Evolutionary conservation across 805 yeast species (phyloP).

Genomic region (Candida palmyrensis): DNA sequence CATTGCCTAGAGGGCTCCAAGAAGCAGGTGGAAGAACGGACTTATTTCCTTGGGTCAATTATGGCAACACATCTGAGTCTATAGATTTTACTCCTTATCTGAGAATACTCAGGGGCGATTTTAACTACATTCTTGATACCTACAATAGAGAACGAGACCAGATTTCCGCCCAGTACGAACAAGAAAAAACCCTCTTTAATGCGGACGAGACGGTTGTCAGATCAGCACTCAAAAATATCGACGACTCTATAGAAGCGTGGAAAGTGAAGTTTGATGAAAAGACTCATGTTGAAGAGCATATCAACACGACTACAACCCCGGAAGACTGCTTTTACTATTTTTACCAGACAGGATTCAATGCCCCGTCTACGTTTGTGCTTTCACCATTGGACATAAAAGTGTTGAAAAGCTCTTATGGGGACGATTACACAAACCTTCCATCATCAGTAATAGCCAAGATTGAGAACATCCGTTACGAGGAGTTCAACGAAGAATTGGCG

Average conservation of each 20-base stretch:
- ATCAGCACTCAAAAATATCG: conserved; percentile 53
- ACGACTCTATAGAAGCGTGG: conserved; percentile 38
- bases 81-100: conserved; percentile 42
- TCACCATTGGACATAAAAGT: conserved; percentile 79
- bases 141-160: conserved; percentile 55
- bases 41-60: conserved; percentile 53
- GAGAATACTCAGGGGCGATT: conserved; percentile 65
- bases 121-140: conserved; percentile 47
- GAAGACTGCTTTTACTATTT: conserved; percentile 43
- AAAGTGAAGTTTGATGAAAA: conserved; percentile 20
- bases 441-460: conserved; percentile 52
- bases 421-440: conserved; percentile 63
- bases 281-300: neutral
- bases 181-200: conserved; percentile 55
- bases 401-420: conserved; percentile 54
- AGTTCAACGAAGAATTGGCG: conserved; percentile 55
- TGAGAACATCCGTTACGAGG: conserved; percentile 67
- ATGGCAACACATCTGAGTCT: conserved; percentile 6
- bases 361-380: conserved; percentile 57
- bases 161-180: conserved; percentile 46
- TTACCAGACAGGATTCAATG: conserved; percentile 72
- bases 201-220: conserved; percentile 53
- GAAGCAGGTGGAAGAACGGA: conserved; percentile 22
- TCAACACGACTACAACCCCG: neutral
- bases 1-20: conserved; percentile 40